Evolutionary conservation across 2,329 filamentous ascomycete species (phyloP).

Genomic region (Ophiosphaerella herpotricha): DNA sequence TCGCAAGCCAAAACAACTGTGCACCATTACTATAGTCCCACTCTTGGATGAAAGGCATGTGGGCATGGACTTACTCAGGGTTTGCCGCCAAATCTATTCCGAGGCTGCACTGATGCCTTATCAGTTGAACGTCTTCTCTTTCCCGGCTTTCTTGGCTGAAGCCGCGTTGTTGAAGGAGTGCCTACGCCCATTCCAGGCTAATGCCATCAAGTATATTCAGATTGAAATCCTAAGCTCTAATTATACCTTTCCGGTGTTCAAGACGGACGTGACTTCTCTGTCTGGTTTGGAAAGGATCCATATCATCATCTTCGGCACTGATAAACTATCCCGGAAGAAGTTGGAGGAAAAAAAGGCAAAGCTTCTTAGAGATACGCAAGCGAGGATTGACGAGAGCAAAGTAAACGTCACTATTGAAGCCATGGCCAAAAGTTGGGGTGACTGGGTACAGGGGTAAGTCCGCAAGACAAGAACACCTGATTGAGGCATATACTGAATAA

Average conservation of each 20-base stretch:
- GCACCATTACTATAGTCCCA: no score
- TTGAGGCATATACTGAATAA: no score
- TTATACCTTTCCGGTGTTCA: no score
- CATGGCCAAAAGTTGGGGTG: no score
- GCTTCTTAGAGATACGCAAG: not conserved
- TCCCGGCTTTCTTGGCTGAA: not conserved
- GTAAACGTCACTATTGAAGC: no score
- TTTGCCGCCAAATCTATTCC: constrained; percentile 12
- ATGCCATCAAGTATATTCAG: no score
- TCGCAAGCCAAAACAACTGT: not conserved
- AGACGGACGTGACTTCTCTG: not conserved
- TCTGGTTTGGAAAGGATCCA: not conserved
- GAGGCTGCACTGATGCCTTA: constrained; percentile 5
- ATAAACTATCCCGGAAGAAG: not conserved
- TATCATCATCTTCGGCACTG: not conserved
- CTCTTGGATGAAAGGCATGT: no score
- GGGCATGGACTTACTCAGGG: not conserved
- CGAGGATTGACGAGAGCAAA: no score
- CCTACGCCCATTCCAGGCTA: no score
- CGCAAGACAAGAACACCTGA: no score
- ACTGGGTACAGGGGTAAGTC: no score
- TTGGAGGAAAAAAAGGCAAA: not conserved
- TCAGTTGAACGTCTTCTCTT: not conserved
- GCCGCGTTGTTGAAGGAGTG: not conserved
- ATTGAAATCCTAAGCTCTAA: no score